phyloP scores from a whole-genome alignment of 257 asterid genomes.

The Przewalskia tangutica region DNA sequence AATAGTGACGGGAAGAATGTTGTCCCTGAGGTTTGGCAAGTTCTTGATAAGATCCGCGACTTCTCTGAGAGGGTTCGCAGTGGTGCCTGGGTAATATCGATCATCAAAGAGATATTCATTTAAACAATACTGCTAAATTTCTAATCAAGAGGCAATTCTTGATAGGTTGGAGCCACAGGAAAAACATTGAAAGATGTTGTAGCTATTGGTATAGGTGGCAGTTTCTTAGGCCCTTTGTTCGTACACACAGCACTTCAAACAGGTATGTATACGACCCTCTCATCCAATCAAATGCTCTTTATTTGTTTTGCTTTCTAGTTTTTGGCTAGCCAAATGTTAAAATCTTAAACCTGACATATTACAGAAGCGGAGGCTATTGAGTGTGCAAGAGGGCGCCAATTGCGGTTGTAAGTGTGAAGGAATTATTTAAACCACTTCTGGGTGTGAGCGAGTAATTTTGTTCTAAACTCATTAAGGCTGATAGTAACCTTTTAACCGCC shows the following conservation, averaged over 20 bases:
- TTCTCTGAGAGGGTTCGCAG: constrained; percentile 90
- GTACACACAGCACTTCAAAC: constrained; percentile 99
- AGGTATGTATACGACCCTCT: constrained; percentile 32
- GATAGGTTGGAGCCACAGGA: constrained; percentile 96
- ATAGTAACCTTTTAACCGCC: neutral
- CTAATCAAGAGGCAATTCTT: constrained; percentile 1
- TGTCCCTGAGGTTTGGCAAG: constrained; percentile 97
- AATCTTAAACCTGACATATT: constrained; percentile 17
- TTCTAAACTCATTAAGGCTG: constrained; percentile 9
- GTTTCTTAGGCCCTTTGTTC: constrained; percentile 95
- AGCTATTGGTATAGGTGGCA: constrained; percentile 96
- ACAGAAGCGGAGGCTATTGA: constrained; percentile 83
- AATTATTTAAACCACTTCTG: neutral
- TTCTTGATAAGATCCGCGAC: constrained; percentile 82
- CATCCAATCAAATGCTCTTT: neutral
- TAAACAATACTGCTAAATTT: constrained; percentile 8
- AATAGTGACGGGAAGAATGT: constrained; percentile 91
- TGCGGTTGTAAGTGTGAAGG: constrained; percentile 67
- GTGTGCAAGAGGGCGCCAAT: constrained; percentile 75
- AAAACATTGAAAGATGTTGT: constrained; percentile 79
- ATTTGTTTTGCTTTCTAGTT: constrained; percentile 4
- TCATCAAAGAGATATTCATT: neutral
- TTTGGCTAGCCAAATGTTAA: neutral
- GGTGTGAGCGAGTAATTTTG: neutral
- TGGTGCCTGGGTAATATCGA: constrained; percentile 84